Percentiles rank a stretch among this genome's conserved stretches.
Conservation (phyloP, 495 filamentous ascomycete species). For the Diplogelasinospora grovesii region DNA sequence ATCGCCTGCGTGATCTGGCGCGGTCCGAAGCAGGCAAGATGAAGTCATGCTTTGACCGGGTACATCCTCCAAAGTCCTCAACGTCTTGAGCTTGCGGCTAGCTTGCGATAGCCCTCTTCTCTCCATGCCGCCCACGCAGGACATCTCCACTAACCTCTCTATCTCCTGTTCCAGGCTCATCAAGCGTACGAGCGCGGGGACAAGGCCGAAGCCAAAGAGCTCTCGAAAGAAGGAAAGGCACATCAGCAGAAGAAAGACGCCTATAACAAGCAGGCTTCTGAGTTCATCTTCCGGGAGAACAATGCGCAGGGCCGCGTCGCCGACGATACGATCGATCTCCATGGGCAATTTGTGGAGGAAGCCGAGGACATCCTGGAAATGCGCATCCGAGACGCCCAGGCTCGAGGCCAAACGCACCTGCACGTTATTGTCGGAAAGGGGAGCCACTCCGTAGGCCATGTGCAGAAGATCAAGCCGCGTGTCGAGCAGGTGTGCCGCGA, state of each 20-base stretch:
- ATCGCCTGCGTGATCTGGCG: slow-evolving; percentile 80
- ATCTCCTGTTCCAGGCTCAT: slow-evolving; percentile 48
- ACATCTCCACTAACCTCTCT: not conserved
- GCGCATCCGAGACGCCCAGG: slow-evolving; percentile 67
- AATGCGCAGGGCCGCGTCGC: slow-evolving; percentile 64
- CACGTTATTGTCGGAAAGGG: slow-evolving; percentile 83
- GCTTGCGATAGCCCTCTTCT: no score
- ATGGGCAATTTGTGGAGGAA: slow-evolving; percentile 90
- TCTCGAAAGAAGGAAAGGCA: slow-evolving; percentile 76
- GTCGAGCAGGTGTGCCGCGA: slow-evolving; percentile 82
- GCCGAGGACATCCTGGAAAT: slow-evolving; percentile 82
- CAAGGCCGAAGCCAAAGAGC: slow-evolving; percentile 66
- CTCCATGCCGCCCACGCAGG: not conserved
- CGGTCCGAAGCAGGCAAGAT: slow-evolving; percentile 70
- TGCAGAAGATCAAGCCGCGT: slow-evolving; percentile 86
- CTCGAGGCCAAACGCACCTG: slow-evolving; percentile 67
- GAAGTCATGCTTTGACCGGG: slow-evolving; percentile 64
- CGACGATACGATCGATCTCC: slow-evolving; percentile 84
- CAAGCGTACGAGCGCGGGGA: slow-evolving; percentile 77
- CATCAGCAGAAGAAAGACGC: slow-evolving; percentile 72
- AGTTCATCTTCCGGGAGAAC: slow-evolving; percentile 92
- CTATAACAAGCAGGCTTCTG: slow-evolving; percentile 83
- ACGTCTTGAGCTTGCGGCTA: no score
- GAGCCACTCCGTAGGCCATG: slow-evolving; percentile 69
- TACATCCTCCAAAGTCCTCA: slow-evolving; percentile 22